Evolutionary conservation across 2,329 filamentous ascomycete species (phyloP).

Genomic region (Domatiomyces globalis): DNA sequence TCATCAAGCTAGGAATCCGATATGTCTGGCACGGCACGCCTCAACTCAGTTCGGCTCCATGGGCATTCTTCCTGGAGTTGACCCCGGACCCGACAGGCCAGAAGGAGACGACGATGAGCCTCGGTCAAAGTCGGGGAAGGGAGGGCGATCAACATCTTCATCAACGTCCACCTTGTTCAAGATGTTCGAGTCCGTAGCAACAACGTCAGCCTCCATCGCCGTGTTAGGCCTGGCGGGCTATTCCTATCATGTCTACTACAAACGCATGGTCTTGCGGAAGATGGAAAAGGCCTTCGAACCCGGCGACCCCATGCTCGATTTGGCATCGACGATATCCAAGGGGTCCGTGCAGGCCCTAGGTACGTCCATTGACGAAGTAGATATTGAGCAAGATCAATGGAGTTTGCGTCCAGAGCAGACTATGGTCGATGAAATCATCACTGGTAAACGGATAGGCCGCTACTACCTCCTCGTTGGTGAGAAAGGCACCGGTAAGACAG

Average conservation of each 20-base stretch:
- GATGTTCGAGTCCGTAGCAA: slow-evolving; percentile 61
- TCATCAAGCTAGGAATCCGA: background rate
- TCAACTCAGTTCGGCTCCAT: slow-evolving; percentile 12
- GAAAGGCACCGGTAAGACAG: slow-evolving; percentile 92
- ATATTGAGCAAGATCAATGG: slow-evolving; percentile 41
- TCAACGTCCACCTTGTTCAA: slow-evolving; percentile 34
- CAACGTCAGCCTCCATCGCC: slow-evolving; percentile 59
- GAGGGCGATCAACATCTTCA: slow-evolving; percentile 1
- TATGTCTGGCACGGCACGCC: slow-evolving; percentile 1
- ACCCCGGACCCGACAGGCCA: slow-evolving; percentile 10
- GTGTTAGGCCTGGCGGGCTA: slow-evolving; percentile 62
- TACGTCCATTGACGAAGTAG: slow-evolving; percentile 21
- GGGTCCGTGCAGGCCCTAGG: slow-evolving; percentile 3
- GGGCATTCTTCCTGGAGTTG: slow-evolving; percentile 7
- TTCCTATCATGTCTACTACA: slow-evolving; percentile 72
- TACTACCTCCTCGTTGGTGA: slow-evolving; percentile 89
- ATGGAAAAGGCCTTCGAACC: slow-evolving; percentile 85
- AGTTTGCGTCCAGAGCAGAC: slow-evolving; percentile 69
- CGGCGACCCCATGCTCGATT: slow-evolving; percentile 74
- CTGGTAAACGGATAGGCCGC: slow-evolving; percentile 58
- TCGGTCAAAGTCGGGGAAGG: slow-evolving; percentile 4
- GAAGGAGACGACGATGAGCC: slow-evolving; percentile 2
- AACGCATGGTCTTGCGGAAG: slow-evolving; percentile 76
- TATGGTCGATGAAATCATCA: slow-evolving; percentile 68
- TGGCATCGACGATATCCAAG: slow-evolving; percentile 40